Conservation (phyloP, 1,284 basidiomycete genomes). For the Sanghuangporus baumii region DNA sequence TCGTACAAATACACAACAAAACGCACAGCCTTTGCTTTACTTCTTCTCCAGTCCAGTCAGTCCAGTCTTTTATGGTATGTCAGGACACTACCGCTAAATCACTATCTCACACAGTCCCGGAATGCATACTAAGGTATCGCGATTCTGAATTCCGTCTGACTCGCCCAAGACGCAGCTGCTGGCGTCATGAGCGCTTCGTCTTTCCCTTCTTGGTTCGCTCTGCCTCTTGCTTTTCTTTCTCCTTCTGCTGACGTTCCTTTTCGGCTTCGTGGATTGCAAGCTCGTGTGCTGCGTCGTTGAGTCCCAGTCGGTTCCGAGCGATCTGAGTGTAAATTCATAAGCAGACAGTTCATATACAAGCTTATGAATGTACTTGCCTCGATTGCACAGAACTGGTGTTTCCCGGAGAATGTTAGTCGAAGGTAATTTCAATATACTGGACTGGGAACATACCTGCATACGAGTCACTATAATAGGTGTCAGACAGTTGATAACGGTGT, state of each 20-base stretch:
- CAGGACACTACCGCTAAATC: neutral
- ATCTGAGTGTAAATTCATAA: conserved; percentile 47
- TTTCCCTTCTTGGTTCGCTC: conserved; percentile 36
- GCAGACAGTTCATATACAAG: neutral
- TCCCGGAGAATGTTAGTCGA: neutral
- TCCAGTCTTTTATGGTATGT: neutral
- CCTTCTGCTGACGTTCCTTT: conserved; percentile 52
- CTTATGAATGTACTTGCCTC: conserved; percentile 48
- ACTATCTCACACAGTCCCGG: neutral
- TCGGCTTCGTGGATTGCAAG: conserved; percentile 66
- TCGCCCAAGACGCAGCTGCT: neutral
- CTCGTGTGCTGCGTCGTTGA: conserved; percentile 89
- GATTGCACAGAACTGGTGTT: conserved; percentile 77
- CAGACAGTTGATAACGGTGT: neutral
- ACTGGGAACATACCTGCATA: conserved; percentile 50
- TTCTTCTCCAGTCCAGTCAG: neutral
- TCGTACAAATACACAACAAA: neutral
- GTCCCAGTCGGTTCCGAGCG: conserved; percentile 83
- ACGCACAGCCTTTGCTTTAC: neutral
- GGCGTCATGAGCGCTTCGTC: conserved; percentile 10
- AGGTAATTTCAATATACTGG: neutral
- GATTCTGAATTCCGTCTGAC: neutral
- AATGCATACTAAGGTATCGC: neutral
- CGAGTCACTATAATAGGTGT: conserved; percentile 49
- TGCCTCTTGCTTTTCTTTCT: conserved; percentile 38